Base-by-base conservation (phyloP, 352 stramenopile genomes). In the Pythium pyrilobum region DNA sequence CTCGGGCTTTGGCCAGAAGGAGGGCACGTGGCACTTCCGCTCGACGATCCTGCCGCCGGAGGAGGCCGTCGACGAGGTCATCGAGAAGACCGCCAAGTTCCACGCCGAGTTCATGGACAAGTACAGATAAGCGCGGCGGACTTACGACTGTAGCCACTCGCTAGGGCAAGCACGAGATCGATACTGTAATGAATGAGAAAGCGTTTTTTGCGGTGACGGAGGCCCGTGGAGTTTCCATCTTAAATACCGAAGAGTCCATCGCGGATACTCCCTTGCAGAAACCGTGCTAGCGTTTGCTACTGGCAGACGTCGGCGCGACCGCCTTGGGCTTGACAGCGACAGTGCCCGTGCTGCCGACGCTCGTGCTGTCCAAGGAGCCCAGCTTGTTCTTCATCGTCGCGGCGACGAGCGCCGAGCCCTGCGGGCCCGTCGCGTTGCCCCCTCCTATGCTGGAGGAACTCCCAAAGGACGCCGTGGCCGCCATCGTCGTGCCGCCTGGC, bases 1-100 rank as follows among this genome's bases (percentile, higher is more conserved):
- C 46, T 98, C 87, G 59, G 97, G 97, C 21, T 99, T 99, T 74
- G 95, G 89, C 23, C 96, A 99, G 75, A 73, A 94, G 58, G 78
- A 91, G 31, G 96, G 95, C 45, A 97, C 97, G 56, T 98, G 87
- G 79, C 97, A 99, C 77, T 98, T 99, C 71, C 91, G 97, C 44
- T 99, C 96, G 13, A 99, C 97, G 34, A 98, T 99, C 59, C 71
- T 99, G 57, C 96, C 97, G n/a, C 83, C 94, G 1, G 96, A 99
- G 66, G 92, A 98, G 13, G 84, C 95, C 43, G 95, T 98, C 49
- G 87, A 97, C 41, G 71, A 92, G 57, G 95, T 98, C 59, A 96
- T 99, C 38, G 79, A 97, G 62, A 88, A 89, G 44, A 98, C 98
- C 27, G 72, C 78, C 59, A 84, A 85, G 57, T 99, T 99, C 78